Percentiles rank a stretch among this genome's conserved stretches.
Evolutionary conservation across 176 grass and related monocot species (phyloP).

Genomic region (Puccinellia tenuiflora): DNA sequence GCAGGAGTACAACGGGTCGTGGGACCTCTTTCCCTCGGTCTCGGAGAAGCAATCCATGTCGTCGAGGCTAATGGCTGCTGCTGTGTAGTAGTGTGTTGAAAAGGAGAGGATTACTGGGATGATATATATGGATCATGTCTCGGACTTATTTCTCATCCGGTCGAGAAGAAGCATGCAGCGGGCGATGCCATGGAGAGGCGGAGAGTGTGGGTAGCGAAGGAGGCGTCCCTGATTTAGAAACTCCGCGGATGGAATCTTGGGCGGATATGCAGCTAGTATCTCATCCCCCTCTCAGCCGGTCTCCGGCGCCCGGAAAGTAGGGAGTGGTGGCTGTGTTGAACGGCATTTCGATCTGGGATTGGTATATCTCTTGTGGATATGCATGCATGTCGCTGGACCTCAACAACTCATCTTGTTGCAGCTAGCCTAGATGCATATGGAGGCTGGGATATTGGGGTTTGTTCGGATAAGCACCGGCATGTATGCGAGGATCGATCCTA

Average conservation of each 20-base stretch:
- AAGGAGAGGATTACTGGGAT: background rate
- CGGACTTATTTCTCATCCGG: background rate
- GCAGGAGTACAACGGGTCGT: conserved; percentile 46
- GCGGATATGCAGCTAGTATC: background rate
- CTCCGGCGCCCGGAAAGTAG: background rate
- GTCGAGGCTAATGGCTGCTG: background rate
- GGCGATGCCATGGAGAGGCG: background rate
- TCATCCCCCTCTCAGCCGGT: background rate
- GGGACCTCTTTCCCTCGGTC: conserved; percentile 47
- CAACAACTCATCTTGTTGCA: too few relatives aligned
- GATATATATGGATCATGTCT: background rate
- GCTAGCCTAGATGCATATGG: background rate
- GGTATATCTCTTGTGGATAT: conserved; percentile 1
- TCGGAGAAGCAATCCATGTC: conserved; percentile 34
- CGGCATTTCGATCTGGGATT: conserved; percentile 2
- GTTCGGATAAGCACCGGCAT: background rate
- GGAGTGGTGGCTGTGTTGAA: background rate
- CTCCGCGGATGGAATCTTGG: background rate
- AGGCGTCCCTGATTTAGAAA: background rate
- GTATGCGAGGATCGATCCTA: background rate
- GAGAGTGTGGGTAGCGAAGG: background rate
- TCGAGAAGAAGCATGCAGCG: background rate
- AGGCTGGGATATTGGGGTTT: background rate
- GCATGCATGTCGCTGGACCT: background rate
- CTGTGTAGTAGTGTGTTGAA: background rate